phyloP scores from a whole-genome alignment of 2,329 filamentous ascomycete species.

The Berkeleyomyces rouxiae region DNA sequence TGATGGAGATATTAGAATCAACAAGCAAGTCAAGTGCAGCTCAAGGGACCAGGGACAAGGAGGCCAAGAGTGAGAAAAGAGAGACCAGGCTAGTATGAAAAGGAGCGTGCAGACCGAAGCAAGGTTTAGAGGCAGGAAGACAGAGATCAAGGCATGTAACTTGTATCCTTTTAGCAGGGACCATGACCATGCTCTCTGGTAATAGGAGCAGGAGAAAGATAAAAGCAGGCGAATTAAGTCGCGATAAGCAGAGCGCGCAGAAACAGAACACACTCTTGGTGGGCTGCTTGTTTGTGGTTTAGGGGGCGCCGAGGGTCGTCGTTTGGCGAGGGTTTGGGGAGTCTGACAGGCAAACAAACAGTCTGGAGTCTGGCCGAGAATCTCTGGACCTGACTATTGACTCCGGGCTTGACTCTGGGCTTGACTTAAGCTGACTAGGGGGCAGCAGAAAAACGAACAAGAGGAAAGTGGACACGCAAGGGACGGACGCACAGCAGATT shows the following conservation, averaged over 20 bases:
- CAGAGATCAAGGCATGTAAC: neutral
- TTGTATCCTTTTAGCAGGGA: neutral
- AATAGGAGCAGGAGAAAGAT: neutral
- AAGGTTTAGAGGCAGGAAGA: neutral
- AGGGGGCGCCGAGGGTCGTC: neutral
- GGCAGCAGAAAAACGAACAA: neutral
- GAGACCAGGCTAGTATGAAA: neutral
- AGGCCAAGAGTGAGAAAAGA: neutral
- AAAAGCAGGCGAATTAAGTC: neutral
- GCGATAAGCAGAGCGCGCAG: neutral
- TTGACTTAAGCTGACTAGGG: neutral
- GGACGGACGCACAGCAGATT: neutral
- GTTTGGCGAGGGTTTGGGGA: neutral
- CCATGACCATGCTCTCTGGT: neutral
- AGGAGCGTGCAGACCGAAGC: neutral
- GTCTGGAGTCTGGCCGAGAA: neutral
- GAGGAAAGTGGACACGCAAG: neutral
- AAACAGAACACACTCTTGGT: neutral
- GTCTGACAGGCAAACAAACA: neutral
- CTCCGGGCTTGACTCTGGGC: neutral
- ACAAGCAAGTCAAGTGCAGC: no score
- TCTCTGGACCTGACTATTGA: neutral
- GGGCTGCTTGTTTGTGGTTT: neutral
- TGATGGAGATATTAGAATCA: conserved; percentile 2
- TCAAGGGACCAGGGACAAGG: neutral